Evolutionary conservation across 2,329 filamentous ascomycete genomes (phyloP), one percentile per base, ranked within the genome.

Genomic region (Ustulina deusta): DNA sequence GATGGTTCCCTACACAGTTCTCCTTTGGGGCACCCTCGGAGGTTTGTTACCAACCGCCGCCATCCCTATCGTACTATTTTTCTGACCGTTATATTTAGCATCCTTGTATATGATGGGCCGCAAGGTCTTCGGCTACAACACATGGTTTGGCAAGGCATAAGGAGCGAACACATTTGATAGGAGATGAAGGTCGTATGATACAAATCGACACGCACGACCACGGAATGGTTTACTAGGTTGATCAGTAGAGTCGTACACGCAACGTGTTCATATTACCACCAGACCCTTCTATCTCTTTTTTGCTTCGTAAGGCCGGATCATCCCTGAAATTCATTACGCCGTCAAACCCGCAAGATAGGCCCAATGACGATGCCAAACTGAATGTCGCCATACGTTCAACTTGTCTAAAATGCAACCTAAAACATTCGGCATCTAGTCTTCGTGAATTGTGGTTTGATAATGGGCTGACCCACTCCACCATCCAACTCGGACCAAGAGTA

Each of bases 71-170:
- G 66, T 75, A 55, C 27, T 20, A 38, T 59, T 40, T 55, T 46
- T 65, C 71, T 73, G 34, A 73, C 70, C 62, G 17, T 61, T 40
- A 6, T 51, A 60, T 52, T 32, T 72, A 89, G 87, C 81, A 61
- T 78, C 82, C 73, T 83, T 93, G 82, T 95, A 92, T 84, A 91
- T 90, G 83, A 90, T 91, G 84, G 83, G 85, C 79, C 91, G 92
- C 79, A 89, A 92, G 84, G 83, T 92, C 72, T 79, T 90, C 71
- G 92, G 92, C 77, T 88, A 94, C 86, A 94, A 93, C 87, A 93
- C 90, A 70, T 94, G 90, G 89, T 92, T 89, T 76, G 82, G 85
- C 78, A 85, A 87, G 80, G 77, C 82, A 72, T 89, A 85, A 78
- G 73, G 58, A 36, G 38, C 6, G 25, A 56, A 38, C 36, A 38